phyloP scores from a whole-genome alignment of 257 asterid genomes.

The Solanum pinnatisectum region DNA sequence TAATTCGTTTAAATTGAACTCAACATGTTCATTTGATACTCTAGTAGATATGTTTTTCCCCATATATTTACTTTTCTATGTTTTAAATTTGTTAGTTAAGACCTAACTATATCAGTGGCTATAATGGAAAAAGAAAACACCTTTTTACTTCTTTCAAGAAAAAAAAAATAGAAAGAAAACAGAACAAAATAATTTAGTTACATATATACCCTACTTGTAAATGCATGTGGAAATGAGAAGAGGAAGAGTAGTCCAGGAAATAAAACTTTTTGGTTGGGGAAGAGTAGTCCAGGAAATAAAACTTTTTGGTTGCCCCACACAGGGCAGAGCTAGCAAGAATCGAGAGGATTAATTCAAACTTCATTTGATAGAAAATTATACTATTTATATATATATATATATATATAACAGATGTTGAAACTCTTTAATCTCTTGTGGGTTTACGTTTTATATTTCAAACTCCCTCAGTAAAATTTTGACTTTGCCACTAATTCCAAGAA shows the following conservation, averaged over 20 bases:
- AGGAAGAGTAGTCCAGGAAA: not conserved
- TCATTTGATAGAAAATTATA: no score
- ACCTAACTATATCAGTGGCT: not conserved
- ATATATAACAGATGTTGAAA: no score
- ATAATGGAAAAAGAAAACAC: not conserved
- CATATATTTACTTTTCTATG: not conserved
- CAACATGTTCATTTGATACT: not conserved
- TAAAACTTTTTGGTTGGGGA: rapidly evolving
- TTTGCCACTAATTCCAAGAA: rapidly evolving
- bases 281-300: not conserved
- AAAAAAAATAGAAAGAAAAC: not conserved
- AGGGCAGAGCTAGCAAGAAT: not conserved
- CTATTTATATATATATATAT: rapidly evolving
- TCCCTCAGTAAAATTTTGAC: no score
- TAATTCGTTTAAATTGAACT: not conserved
- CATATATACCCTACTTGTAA: not conserved
- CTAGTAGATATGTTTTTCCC: not conserved
- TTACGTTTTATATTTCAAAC: no score
- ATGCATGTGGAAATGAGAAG: not conserved
- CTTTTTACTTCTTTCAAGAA: no score
- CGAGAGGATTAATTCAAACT: no score
- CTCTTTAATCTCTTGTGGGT: no score
- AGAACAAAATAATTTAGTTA: not conserved
- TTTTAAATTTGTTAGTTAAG: not conserved
- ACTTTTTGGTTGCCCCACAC: not conserved